Conservation (phyloP, 306 rosid species). For the Vicia villosa region DNA sequence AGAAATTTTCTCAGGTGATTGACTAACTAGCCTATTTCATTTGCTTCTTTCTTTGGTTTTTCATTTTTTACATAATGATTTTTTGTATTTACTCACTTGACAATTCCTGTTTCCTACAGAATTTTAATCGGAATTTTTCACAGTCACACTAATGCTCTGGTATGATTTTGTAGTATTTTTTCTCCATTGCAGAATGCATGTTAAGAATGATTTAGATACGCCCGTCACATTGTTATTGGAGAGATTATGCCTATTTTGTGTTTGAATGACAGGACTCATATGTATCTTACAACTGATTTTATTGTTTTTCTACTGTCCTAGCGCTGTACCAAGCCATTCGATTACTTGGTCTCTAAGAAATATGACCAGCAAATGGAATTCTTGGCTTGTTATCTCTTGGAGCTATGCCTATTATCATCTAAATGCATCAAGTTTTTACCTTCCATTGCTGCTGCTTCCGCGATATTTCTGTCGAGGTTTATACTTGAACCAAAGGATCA, state of each 20-base stretch:
- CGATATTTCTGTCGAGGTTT: slow-evolving; percentile 51
- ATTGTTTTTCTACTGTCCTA: background rate
- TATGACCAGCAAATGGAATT: slow-evolving; percentile 31
- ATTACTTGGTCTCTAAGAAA: too few relatives aligned
- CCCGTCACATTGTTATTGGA: too few relatives aligned
- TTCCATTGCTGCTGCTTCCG: slow-evolving; percentile 54
- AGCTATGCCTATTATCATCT: slow-evolving; percentile 49
- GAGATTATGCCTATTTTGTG: too few relatives aligned
- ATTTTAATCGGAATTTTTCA: background rate
- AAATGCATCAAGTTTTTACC: slow-evolving; percentile 43
- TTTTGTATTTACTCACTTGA: background rate
- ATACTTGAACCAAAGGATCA: slow-evolving; percentile 39
- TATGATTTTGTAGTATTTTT: too few relatives aligned
- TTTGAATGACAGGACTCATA: background rate
- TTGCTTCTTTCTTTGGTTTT: too few relatives aligned
- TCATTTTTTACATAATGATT: too few relatives aligned
- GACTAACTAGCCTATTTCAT: too few relatives aligned
- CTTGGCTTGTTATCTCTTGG: slow-evolving; percentile 52
- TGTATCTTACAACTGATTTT: background rate
- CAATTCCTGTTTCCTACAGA: background rate
- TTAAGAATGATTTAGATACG: too few relatives aligned
- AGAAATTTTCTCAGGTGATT: slow-evolving; percentile 54
- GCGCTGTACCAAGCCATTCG: background rate
- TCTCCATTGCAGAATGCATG: too few relatives aligned
- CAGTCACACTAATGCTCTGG: too few relatives aligned